Evolutionary conservation across 345 rosid species (phyloP).

Genomic region (Gossypium longicalyx): DNA sequence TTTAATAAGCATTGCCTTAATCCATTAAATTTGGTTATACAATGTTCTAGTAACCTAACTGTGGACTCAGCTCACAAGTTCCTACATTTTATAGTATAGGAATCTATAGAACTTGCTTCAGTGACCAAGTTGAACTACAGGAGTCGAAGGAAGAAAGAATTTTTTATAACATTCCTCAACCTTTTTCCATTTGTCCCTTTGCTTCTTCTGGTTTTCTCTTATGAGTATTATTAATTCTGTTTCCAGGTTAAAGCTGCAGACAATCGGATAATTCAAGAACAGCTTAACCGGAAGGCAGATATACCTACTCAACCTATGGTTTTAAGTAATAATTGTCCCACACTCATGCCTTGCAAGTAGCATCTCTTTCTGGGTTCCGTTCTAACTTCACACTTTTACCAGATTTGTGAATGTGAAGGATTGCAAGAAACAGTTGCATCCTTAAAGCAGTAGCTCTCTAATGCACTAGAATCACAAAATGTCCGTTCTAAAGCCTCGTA

Average conservation of each 20-base stretch:
- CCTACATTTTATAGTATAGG: neutral
- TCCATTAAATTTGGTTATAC: too few species aligned
- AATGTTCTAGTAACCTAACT: too few species aligned
- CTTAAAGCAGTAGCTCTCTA: too few species aligned
- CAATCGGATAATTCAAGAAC: too few species aligned
- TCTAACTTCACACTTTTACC: slow-evolving; percentile 31
- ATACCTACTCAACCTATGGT: too few species aligned
- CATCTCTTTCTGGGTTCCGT: neutral
- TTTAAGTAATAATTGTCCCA: too few species aligned
- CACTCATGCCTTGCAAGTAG: neutral
- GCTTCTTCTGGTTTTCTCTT: too few species aligned
- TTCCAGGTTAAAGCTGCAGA: too few species aligned
- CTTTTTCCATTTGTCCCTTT: neutral
- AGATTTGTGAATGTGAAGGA: slow-evolving; percentile 55
- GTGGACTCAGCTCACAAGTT: neutral
- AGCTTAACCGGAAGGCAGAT: too few species aligned
- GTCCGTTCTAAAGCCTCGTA: slow-evolving; percentile 26
- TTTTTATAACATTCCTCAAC: neutral
- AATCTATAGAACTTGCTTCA: neutral
- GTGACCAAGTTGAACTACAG: neutral
- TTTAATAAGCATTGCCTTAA: too few species aligned
- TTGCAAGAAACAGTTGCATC: too few species aligned
- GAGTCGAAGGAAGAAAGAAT: neutral
- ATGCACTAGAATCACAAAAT: neutral
- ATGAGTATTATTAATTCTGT: too few species aligned